Evolutionary conservation across 2,329 filamentous ascomycete genomes (phyloP), one percentile per base, ranked within the genome.

Genomic region (Ophiostoma ulmi): DNA sequence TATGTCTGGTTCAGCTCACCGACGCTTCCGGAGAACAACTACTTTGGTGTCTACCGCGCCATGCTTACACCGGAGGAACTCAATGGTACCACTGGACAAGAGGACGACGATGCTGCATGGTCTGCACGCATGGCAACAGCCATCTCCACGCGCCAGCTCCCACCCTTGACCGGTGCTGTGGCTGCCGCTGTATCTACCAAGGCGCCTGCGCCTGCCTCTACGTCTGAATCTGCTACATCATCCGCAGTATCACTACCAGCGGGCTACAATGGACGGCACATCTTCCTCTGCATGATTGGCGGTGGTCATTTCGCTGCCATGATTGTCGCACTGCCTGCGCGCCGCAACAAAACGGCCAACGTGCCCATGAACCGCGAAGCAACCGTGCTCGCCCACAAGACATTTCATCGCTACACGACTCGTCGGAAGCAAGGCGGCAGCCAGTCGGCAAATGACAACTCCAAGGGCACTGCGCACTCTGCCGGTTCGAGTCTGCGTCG

Each of bases 211-310:
- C 7, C 61, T 11, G 36, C 36, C 36, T 13, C 63, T 26, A 22
- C 31, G 31, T 39, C 63, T 13, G 36, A 41, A 22, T 7, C 17
- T 58, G 10, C 22, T 13, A 58, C 8, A 17, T n/a, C 61, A 35
- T 20, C 31, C 20, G 6, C 63, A 39, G 36, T 22, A 22, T 65
- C 63, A 22, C 22, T 39, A 65, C 63, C 63, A 39, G 80, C 85
- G 11, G 82, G 83, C 3, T 87, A 90, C 77, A 87, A 88, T 35
- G 89, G 90, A 8, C 92, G 93, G 1, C 94, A 98, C 78, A 88
- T 97, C 68, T 98, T 99, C 78, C 86, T 99, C 67, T 98, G 94
- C 80, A 99, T 99, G 95, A 97, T 99, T 68, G 95, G 95, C 35
- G 95, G 95, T 72, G 95, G 95, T 0, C 95, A 99, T 78, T 99